These are phyloP conservation scores for Syncephalastrum racemosum DNA, from an alignment of 371 early-diverging fungal genomes.

Conservation along the genomic window DNA sequence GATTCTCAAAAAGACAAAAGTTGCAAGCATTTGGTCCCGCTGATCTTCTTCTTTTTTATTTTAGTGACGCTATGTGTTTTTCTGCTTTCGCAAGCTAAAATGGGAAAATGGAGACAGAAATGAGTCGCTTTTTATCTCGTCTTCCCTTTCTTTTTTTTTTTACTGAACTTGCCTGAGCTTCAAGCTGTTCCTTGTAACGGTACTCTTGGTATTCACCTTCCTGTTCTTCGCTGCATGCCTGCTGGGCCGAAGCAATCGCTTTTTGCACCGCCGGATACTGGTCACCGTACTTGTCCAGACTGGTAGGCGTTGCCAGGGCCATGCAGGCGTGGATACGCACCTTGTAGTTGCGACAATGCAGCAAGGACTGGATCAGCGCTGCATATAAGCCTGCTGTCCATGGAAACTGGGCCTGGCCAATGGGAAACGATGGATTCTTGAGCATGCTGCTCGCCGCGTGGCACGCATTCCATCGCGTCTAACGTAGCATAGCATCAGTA, in stretches of 20 bases:
- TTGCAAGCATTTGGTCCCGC: too few species aligned
- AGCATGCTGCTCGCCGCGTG: slow-evolving; percentile 73
- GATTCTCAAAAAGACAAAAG: too few species aligned
- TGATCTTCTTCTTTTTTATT: too few species aligned
- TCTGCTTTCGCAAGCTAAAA: too few species aligned
- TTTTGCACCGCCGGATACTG: slow-evolving; percentile 41
- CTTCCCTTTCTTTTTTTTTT: too few species aligned
- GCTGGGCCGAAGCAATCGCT: slow-evolving; percentile 44
- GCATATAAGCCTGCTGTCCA: slow-evolving; percentile 60
- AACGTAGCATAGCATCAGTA: not conserved
- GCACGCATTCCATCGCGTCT: slow-evolving; percentile 85
- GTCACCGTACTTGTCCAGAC: slow-evolving; percentile 51
- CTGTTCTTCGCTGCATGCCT: slow-evolving; percentile 27
- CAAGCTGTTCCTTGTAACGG: slow-evolving; percentile 59
- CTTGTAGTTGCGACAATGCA: slow-evolving; percentile 73
- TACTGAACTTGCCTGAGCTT: slow-evolving; percentile 40
- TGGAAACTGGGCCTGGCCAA: slow-evolving; percentile 44
- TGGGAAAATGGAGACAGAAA: too few species aligned
- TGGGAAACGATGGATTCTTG: slow-evolving; percentile 58
- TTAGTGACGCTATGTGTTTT: too few species aligned
- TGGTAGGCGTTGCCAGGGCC: slow-evolving; percentile 57
- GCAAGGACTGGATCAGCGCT: slow-evolving; percentile 56
- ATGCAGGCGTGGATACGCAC: slow-evolving; percentile 78
- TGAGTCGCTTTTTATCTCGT: too few species aligned
- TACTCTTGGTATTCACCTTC: slow-evolving; percentile 57